Evolutionary conservation across 1,284 basidiomycete genomes (phyloP).

Genomic region (Phylloporus sp.): DNA sequence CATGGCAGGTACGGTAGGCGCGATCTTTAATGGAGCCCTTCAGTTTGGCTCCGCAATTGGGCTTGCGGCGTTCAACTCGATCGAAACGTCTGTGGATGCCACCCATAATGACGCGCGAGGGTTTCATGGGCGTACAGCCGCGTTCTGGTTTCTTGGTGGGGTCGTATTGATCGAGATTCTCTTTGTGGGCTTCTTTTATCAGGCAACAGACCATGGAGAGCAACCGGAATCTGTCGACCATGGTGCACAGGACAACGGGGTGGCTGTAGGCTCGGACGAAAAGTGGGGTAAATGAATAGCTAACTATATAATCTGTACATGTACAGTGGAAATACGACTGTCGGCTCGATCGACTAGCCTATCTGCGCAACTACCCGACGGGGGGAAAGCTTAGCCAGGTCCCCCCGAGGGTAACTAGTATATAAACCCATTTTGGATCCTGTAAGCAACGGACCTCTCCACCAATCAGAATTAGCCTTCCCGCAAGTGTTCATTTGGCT

Average conservation of each 20-base stretch:
- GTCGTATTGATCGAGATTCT: constrained; percentile 46
- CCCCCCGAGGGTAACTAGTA: no score
- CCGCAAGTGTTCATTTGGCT: no score
- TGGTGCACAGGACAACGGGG: neutral
- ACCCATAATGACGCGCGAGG: constrained; percentile 38
- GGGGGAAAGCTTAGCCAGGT: no score
- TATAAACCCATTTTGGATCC: no score
- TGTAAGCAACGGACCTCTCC: no score
- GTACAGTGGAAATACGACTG: no score
- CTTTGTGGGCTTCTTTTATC: constrained; percentile 50
- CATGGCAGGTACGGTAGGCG: constrained; percentile 61
- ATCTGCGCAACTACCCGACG: no score
- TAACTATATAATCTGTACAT: no score
- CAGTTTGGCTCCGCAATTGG: constrained; percentile 62
- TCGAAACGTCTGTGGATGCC: constrained; percentile 54
- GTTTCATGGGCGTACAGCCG: constrained; percentile 53
- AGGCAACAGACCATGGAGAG: constrained; percentile 9
- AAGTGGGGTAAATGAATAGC: neutral
- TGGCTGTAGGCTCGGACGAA: neutral
- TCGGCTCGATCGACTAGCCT: no score
- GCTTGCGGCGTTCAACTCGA: constrained; percentile 54
- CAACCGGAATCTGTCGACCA: constrained; percentile 1
- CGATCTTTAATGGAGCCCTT: constrained; percentile 62
- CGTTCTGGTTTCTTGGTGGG: constrained; percentile 59
- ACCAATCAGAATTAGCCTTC: no score